Conservation (phyloP, 1,284 basidiomycete species). For the Lignosus rhinocerotis region DNA sequence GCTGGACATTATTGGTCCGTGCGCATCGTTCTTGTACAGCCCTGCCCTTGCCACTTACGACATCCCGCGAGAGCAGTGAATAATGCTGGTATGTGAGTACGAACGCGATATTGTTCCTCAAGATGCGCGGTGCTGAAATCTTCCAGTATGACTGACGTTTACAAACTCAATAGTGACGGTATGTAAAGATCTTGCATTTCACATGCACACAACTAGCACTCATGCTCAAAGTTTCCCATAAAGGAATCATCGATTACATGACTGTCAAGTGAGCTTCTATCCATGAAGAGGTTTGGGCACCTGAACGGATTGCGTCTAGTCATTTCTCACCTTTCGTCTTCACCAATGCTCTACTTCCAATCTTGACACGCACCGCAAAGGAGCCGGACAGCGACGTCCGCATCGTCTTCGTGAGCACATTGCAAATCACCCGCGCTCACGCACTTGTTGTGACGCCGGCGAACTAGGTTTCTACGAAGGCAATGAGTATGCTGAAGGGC, state of each 20-base stretch:
- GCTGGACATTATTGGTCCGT: slow-evolving; percentile 46
- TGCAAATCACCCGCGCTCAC: background rate
- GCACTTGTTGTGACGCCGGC: background rate
- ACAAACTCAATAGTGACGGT: slow-evolving; percentile 13
- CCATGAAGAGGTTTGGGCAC: background rate
- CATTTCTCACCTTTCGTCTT: slow-evolving; percentile 26
- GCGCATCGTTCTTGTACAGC: background rate
- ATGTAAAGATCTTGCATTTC: background rate
- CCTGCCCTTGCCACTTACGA: background rate
- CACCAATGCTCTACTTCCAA: slow-evolving; percentile 48
- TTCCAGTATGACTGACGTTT: slow-evolving; percentile 31
- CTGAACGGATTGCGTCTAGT: background rate
- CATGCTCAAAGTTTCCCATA: background rate
- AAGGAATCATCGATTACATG: background rate
- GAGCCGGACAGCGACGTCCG: slow-evolving; percentile 50
- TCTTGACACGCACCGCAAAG: slow-evolving; percentile 47
- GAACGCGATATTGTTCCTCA: background rate
- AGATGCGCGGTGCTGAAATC: background rate
- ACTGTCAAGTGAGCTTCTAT: background rate
- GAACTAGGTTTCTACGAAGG: slow-evolving; percentile 20
- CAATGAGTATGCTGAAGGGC: slow-evolving; percentile 16
- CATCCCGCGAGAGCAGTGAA: slow-evolving; percentile 37
- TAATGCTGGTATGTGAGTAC: slow-evolving; percentile 50
- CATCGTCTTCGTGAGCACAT: slow-evolving; percentile 45
- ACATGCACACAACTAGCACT: background rate